A percentile compares a stretch with the other conserved stretches of the same genome.
phyloP scores from a whole-genome alignment of 2,329 filamentous ascomycete species.

The Neophaeococcomyces aloes region DNA sequence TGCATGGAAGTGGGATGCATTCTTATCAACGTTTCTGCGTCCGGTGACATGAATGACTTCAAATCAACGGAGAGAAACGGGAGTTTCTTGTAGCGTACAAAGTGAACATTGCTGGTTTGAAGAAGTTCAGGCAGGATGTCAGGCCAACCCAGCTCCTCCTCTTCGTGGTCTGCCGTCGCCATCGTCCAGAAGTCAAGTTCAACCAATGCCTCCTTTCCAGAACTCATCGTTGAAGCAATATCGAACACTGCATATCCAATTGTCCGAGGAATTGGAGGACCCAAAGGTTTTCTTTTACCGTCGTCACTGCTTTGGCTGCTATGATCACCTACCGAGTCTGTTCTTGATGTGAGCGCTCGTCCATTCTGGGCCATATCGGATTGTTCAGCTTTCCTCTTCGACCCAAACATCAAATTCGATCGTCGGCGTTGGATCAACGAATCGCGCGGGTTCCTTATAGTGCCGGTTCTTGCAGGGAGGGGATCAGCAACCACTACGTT shows the following conservation, averaged over 20 bases:
- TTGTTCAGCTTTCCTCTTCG: slow-evolving; percentile 16
- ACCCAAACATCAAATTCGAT: slow-evolving; percentile 35
- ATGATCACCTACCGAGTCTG: slow-evolving; percentile 13
- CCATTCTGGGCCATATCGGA: slow-evolving; percentile 26
- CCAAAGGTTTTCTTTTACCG: slow-evolving; percentile 10
- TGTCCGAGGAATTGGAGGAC: slow-evolving; percentile 18
- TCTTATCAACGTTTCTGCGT: slow-evolving; percentile 71
- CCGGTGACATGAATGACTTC: slow-evolving; percentile 63
- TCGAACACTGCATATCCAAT: slow-evolving; percentile 69
- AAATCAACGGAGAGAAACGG: slow-evolving; percentile 72
- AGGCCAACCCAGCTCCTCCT: slow-evolving; percentile 49
- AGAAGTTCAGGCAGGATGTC: slow-evolving; percentile 61
- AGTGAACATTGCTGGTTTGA: slow-evolving; percentile 61
- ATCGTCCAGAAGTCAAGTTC: slow-evolving; percentile 69
- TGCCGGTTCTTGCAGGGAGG: slow-evolving; percentile 19
- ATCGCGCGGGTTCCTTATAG: slow-evolving; percentile 16
- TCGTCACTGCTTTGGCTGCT: slow-evolving; percentile 11
- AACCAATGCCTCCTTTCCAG: slow-evolving; percentile 47
- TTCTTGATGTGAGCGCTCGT: slow-evolving; percentile 11
- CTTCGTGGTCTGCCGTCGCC: slow-evolving; percentile 44
- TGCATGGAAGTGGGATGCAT: slow-evolving; percentile 80
- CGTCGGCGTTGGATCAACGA: slow-evolving; percentile 25
- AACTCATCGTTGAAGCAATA: slow-evolving; percentile 63
- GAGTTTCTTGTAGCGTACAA: slow-evolving; percentile 59
- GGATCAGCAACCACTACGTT: slow-evolving; percentile 10